Conservation (phyloP, 192 early-diverging fungal species). For the Bifiguratus adelaidae region DNA sequence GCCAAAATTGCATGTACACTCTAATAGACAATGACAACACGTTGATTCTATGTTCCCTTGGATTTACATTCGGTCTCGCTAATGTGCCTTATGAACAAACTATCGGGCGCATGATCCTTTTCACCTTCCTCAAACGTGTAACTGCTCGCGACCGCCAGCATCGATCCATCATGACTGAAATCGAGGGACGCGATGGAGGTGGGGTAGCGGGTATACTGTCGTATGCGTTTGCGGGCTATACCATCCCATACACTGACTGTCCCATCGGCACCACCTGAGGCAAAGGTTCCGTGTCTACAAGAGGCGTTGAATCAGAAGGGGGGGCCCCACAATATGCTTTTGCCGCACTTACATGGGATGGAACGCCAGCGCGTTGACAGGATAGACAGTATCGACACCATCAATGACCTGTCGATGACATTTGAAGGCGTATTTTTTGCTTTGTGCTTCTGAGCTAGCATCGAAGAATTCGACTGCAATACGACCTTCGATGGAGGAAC, state of each 20-base stretch:
- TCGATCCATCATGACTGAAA: slow-evolving; percentile 69
- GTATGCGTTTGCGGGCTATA: slow-evolving; percentile 77
- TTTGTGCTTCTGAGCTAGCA: slow-evolving; percentile 46
- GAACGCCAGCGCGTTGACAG: slow-evolving; percentile 88
- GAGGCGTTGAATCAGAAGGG: not conserved
- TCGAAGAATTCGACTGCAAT: slow-evolving; percentile 91
- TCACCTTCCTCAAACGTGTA: slow-evolving; percentile 97
- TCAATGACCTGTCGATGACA: slow-evolving; percentile 79
- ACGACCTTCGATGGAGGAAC: slow-evolving; percentile 88
- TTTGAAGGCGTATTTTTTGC: slow-evolving; percentile 92
- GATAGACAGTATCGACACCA: slow-evolving; percentile 77
- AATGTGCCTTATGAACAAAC: slow-evolving; percentile 69
- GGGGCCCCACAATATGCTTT: not conserved
- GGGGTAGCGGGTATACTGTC: slow-evolving; percentile 73
- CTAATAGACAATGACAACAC: too few species aligned
- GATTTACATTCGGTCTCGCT: slow-evolving; percentile 40
- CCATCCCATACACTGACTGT: slow-evolving; percentile 90
- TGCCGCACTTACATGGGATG: slow-evolving; percentile 62
- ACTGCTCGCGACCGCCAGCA: slow-evolving; percentile 77
- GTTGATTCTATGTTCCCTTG: too few species aligned
- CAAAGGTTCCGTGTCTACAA: slow-evolving; percentile 81
- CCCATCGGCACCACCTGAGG: slow-evolving; percentile 90
- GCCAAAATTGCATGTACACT: too few species aligned
- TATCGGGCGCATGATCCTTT: slow-evolving; percentile 72
- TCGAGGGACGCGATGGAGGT: slow-evolving; percentile 71